These are phyloP conservation scores for Adansonia rubrostipa DNA, from an alignment of 441 rosid genomes.

Conservation along the genomic window DNA sequence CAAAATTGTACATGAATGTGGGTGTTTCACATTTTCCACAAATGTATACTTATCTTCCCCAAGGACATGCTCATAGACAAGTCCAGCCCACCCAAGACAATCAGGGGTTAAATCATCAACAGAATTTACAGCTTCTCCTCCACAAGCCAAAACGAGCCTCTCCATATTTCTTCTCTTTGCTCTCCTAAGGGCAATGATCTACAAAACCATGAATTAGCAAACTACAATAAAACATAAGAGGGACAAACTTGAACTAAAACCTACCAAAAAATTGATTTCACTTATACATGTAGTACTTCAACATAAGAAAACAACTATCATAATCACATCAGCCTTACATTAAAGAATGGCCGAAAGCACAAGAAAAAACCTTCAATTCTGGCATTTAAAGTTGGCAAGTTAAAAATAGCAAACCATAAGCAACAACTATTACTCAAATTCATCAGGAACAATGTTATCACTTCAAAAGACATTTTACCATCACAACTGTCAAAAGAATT, in stretches of 20 bases:
- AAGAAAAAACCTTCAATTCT: not conserved
- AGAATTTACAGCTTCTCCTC: constrained; percentile 95
- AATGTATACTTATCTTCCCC: constrained; percentile 98
- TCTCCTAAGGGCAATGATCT: constrained; percentile 96
- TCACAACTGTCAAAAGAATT: not conserved
- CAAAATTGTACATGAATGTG: constrained; percentile 84
- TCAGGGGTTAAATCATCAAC: constrained; percentile 66
- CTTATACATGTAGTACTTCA: not conserved
- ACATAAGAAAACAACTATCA: not conserved
- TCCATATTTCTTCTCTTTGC: constrained; percentile 99
- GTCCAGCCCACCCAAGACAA: constrained; percentile 73
- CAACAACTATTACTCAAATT: not conserved
- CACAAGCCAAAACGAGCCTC: constrained; percentile 92
- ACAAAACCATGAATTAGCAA: constrained; percentile 24
- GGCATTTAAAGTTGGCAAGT: not conserved
- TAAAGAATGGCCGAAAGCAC: not conserved
- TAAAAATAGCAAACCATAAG: not conserved
- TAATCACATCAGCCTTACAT: not conserved
- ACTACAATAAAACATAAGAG: not conserved
- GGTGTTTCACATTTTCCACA: constrained; percentile 92
- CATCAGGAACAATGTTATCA: not conserved
- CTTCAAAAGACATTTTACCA: not conserved
- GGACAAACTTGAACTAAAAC: not conserved
- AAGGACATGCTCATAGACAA: constrained; percentile 87
- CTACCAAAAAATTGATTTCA: not conserved